phyloP scores from a whole-genome alignment of 371 early-diverging fungal genomes.

The Mucor velutinosus region DNA sequence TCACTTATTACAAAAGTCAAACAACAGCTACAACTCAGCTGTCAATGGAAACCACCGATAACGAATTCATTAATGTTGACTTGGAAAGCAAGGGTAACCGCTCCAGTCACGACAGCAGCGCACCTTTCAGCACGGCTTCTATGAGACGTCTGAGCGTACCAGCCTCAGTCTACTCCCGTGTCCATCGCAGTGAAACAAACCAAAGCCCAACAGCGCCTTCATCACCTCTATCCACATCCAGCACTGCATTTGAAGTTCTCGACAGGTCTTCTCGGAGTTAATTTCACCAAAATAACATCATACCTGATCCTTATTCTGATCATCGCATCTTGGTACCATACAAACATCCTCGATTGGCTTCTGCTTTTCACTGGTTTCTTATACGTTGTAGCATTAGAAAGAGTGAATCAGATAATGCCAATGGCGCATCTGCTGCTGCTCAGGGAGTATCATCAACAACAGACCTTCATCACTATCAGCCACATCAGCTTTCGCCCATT shows the following conservation, averaged over 20 bases:
- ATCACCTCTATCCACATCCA: neutral
- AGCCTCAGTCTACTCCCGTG: neutral
- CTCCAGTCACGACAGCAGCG: neutral
- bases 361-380: constrained; percentile 1
- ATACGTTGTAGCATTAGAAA: neutral
- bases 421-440: neutral
- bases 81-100: neutral
- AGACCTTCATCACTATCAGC: neutral
- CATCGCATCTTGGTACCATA: constrained; percentile 2
- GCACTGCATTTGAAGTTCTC: neutral
- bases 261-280: neutral
- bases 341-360: constrained; percentile 7
- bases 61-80: neutral
- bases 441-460: too few relatives aligned
- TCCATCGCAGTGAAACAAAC: neutral
- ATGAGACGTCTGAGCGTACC: constrained; percentile 7
- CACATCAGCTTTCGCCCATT: neutral
- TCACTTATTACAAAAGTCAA: neutral
- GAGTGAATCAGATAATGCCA: neutral
- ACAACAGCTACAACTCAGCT: neutral
- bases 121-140: neutral
- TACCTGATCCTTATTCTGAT: neutral
- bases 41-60: neutral
- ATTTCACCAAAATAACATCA: neutral
- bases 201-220: neutral